Evolutionary conservation across 148 eudicot species (phyloP), one percentile per base, ranked within the genome.

Genomic region (Cornus controversa): DNA sequence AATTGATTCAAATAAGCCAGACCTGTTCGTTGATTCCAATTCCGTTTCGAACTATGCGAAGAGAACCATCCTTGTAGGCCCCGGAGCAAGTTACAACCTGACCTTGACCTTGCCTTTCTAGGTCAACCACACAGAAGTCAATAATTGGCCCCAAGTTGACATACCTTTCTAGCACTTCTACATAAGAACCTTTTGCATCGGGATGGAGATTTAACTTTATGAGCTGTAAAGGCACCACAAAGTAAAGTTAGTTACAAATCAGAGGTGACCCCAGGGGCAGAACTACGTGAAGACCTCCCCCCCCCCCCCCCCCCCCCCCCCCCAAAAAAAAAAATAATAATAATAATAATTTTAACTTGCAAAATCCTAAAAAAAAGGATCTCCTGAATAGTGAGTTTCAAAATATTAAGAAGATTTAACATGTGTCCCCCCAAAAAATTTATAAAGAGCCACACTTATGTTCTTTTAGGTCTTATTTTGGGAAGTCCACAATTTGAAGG

Each of bases 21-120:
- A 93, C 99, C 94, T 96, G 99, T 81, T 96, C 99, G 81, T 96
- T 96, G 67, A 93, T 96, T 66, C 99, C 99, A 58, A 96, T 96
- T 69, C 99, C 98, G 84, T 96, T 96, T 58, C 99, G 96, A 65
- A 96, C 93, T 66, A 96, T 88, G 67, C 99, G 99, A 77, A 96
- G 93, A 75, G 99, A 93, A 74, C 99, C 99, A 80, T 96, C 99
- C 83, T 96, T 96, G 78, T 89, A 96, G 77, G 99, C 99, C 65
- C 99, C 99, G 75, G 99, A 96, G 85, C 99, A 96, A 75, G 99
- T 96, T 77, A 96, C 99, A 77, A 96, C 99, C 78, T 93, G 99
- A 73, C 99, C 99, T 87, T 96, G 99, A 81, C 99, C 99, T 88
- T 96, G 99, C 85, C 99, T 91, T 86, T 93, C 99, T 50, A 93